These are phyloP conservation scores for Penstemon barbatus DNA, from an alignment of 257 asterid genomes.

Conservation along the genomic window DNA sequence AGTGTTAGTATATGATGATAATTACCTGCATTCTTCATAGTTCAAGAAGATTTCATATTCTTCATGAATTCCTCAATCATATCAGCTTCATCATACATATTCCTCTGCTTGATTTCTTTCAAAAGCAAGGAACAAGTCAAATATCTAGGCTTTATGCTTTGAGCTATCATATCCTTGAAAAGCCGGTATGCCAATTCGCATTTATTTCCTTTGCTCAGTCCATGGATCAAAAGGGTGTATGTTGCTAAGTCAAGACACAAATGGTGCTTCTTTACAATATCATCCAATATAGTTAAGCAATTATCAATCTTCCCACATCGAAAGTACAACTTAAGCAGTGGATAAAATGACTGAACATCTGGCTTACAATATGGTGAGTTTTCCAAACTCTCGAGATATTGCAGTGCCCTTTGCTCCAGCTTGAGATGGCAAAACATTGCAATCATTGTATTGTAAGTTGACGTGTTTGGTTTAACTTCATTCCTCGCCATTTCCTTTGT, in stretches of 20 bases:
- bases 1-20: background rate
- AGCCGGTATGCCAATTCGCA: slow-evolving; percentile 60
- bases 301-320: slow-evolving; percentile 37
- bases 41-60: slow-evolving; percentile 58
- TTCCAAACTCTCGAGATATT: slow-evolving; percentile 54
- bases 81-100: slow-evolving; percentile 64
- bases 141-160: slow-evolving; percentile 73
- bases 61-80: slow-evolving; percentile 58
- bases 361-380: slow-evolving; percentile 67
- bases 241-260: slow-evolving; percentile 70
- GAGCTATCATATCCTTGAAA: slow-evolving; percentile 62
- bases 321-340: slow-evolving; percentile 58
- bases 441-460: slow-evolving; percentile 80
- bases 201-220: slow-evolving; percentile 64
- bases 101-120: slow-evolving; percentile 50
- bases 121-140: slow-evolving; percentile 70
- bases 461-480: slow-evolving; percentile 56
- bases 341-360: slow-evolving; percentile 70
- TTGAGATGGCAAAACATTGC: slow-evolving; percentile 71
- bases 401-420: slow-evolving; percentile 51
- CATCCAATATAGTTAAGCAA: slow-evolving; percentile 48
- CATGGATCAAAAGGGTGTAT: slow-evolving; percentile 77
- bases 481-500: slow-evolving; percentile 53
- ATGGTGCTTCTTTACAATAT: slow-evolving; percentile 62
- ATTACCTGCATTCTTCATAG: slow-evolving; percentile 14